Conservation (phyloP, 2,329 filamentous ascomycete genomes). For the Escovopsis sp. region DNA sequence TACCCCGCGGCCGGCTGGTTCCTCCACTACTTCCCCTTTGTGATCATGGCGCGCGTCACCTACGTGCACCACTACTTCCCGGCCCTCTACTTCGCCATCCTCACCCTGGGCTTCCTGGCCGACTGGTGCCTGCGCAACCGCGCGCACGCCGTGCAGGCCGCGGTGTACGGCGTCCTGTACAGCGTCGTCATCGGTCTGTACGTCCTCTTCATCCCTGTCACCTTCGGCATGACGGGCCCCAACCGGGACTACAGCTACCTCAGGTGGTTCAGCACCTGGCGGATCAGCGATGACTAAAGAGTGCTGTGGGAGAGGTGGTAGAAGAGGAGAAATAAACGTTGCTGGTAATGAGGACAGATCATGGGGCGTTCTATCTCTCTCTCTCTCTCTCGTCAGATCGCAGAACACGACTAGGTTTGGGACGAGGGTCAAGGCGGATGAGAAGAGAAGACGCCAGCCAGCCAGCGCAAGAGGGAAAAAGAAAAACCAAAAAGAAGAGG, state of each 20-base stretch:
- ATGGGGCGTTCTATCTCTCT: no score
- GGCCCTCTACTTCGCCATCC: slow-evolving; percentile 91
- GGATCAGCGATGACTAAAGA: slow-evolving; percentile 46
- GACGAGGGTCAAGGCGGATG: no score
- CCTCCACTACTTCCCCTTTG: slow-evolving; percentile 88
- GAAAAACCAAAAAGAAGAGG: no score
- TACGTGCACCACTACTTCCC: slow-evolving; percentile 99
- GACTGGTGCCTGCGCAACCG: slow-evolving; percentile 68
- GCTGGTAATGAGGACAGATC: no score
- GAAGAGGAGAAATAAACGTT: no score
- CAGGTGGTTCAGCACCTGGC: slow-evolving; percentile 87
- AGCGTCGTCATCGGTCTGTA: slow-evolving; percentile 64
- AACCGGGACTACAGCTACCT: slow-evolving; percentile 79
- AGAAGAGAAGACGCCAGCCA: no score
- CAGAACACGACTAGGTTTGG: no score
- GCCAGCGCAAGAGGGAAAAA: no score
- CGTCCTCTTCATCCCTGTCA: slow-evolving; percentile 80
- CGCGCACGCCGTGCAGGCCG: slow-evolving; percentile 47
- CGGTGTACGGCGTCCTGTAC: slow-evolving; percentile 63
- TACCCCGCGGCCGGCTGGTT: slow-evolving; percentile 93
- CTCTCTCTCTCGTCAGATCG: no score
- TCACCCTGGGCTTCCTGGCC: slow-evolving; percentile 72
- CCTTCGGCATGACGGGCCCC: slow-evolving; percentile 84
- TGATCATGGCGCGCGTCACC: slow-evolving; percentile 95
- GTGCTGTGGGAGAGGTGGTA: no score